Percentiles rank a stretch among this genome's conserved stretches.
Conservation (phyloP, 352 stramenopile genomes). For the Aphanomyces invadans region DNA sequence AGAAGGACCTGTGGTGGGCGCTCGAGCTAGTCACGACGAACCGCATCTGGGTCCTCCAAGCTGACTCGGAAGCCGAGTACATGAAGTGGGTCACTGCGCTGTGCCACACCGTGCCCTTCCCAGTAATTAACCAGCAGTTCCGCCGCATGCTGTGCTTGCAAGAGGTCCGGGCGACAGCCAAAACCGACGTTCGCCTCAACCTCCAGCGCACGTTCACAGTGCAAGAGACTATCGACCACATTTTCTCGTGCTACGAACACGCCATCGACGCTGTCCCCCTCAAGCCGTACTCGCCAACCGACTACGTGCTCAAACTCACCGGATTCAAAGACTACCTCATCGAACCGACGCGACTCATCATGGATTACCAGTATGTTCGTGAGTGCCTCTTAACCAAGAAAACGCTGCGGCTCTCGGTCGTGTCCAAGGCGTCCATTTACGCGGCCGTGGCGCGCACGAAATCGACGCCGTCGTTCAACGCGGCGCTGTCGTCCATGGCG, state of each 20-base stretch:
- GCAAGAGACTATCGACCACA: slow-evolving; percentile 80
- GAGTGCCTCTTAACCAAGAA: slow-evolving; percentile 83
- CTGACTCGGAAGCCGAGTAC: slow-evolving; percentile 68
- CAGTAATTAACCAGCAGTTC: slow-evolving; percentile 42
- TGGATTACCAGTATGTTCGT: slow-evolving; percentile 83
- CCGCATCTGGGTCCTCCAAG: slow-evolving; percentile 71
- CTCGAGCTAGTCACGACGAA: slow-evolving; percentile 70
- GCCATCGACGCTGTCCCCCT: slow-evolving; percentile 63
- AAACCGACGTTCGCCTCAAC: slow-evolving; percentile 81
- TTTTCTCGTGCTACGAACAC: slow-evolving; percentile 84
- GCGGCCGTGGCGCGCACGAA: not conserved
- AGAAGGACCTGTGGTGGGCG: slow-evolving; percentile 41
- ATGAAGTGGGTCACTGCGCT: slow-evolving; percentile 72
- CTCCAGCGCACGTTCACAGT: slow-evolving; percentile 73
- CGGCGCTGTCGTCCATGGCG: not conserved
- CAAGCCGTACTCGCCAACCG: slow-evolving; percentile 58
- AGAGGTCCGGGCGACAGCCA: slow-evolving; percentile 73
- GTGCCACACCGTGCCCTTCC: slow-evolving; percentile 73
- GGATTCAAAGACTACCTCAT: slow-evolving; percentile 82
- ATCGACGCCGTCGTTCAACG: slow-evolving; percentile 30
- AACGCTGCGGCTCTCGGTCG: slow-evolving; percentile 70
- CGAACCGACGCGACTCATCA: slow-evolving; percentile 69
- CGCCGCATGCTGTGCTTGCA: slow-evolving; percentile 77
- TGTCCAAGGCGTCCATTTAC: slow-evolving; percentile 79
- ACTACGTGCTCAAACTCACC: slow-evolving; percentile 82